Conservation (phyloP, 208 protist species). For the Leptomonas pyrrhocoris region DNA sequence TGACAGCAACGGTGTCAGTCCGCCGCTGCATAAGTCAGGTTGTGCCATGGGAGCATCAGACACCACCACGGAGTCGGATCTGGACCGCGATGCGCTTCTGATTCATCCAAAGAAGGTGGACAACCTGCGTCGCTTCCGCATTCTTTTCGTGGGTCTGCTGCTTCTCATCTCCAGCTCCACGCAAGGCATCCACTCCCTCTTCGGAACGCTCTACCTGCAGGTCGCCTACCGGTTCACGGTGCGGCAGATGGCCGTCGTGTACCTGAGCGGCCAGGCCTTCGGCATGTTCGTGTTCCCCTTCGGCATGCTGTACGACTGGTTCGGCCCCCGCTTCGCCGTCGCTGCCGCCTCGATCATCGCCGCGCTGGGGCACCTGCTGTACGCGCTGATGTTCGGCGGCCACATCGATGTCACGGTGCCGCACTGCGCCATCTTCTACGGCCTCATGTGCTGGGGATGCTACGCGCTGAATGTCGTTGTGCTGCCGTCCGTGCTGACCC, state of each 20-base stretch:
- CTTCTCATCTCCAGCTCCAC: constrained; percentile 38
- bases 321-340: constrained; percentile 32
- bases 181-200: constrained; percentile 37
- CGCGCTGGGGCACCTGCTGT: constrained; percentile 36
- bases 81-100: constrained; percentile 17
- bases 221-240: constrained; percentile 26
- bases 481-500: constrained; percentile 40
- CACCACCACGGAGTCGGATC: neutral
- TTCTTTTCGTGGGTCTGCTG: constrained; percentile 39
- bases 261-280: constrained; percentile 28
- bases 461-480: constrained; percentile 44
- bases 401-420: constrained; percentile 29
- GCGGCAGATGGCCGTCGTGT: constrained; percentile 33
- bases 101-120: constrained; percentile 43
- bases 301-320: constrained; percentile 47
- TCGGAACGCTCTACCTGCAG: constrained; percentile 42
- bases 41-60: too few relatives aligned
- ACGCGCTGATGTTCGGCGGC: constrained; percentile 47
- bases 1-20: too few relatives aligned
- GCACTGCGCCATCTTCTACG: constrained; percentile 49
- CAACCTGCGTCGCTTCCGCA: constrained; percentile 41
- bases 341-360: constrained; percentile 28
- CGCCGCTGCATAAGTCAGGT: too few relatives aligned
- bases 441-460: constrained; percentile 44
- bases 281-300: constrained; percentile 34